These are phyloP conservation scores for Vicia sativa DNA, from an alignment of 306 rosid species.

Conservation along the genomic window DNA sequence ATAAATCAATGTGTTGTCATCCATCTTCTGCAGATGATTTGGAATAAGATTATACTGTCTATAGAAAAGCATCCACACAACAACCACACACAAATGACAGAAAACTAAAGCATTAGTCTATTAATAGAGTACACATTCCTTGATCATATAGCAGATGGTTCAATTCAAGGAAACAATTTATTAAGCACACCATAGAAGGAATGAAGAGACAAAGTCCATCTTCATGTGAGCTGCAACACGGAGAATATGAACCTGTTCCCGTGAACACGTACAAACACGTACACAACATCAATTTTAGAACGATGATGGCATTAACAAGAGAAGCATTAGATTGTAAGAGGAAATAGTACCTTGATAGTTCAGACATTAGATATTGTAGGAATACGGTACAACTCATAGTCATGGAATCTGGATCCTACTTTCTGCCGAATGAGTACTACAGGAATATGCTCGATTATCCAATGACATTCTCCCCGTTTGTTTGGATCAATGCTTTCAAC, in stretches of 20 bases:
- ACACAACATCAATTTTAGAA: not conserved
- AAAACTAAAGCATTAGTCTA: not conserved
- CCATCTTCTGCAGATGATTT: no score
- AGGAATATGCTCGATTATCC: slow-evolving; percentile 19
- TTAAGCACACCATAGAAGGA: not conserved
- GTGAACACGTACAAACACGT: not conserved
- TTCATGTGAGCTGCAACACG: not conserved
- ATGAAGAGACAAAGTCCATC: not conserved
- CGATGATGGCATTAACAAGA: no score
- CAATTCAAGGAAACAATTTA: not conserved
- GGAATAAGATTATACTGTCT: not conserved
- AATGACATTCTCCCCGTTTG: not conserved
- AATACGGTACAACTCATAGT: slow-evolving; percentile 31
- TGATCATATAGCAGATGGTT: not conserved
- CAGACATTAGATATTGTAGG: slow-evolving; percentile 10
- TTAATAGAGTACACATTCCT: not conserved
- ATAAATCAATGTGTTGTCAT: no score
- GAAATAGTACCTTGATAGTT: slow-evolving; percentile 12
- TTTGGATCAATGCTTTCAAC: slow-evolving; percentile 13
- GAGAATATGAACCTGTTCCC: not conserved
- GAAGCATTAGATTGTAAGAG: not conserved
- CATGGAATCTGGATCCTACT: not conserved
- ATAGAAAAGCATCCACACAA: not conserved
- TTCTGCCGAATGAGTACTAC: not conserved
- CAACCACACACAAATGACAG: not conserved